A percentile compares a stretch with the other conserved stretches of the same genome.
Evolutionary conservation across 768 basidiomycete species (phyloP).

Genomic region (Hypholoma fasciculare): DNA sequence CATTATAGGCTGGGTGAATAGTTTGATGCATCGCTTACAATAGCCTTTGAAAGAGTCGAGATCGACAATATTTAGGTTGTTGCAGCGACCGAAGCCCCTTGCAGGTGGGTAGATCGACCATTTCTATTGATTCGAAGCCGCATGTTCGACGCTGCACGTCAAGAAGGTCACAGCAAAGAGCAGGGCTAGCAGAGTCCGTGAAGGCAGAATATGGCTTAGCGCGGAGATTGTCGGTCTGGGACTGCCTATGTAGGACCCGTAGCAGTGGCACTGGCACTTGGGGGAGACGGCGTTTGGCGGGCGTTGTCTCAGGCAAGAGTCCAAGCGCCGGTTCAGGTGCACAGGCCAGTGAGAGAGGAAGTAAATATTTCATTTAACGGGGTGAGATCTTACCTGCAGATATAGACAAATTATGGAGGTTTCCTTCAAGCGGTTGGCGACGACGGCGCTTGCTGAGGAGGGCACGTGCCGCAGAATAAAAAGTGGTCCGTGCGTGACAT

Average conservation of each 20-base stretch:
- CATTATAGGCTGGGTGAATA: not conserved
- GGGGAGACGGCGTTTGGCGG: no score
- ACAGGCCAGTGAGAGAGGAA: no score
- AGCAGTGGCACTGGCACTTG: no score
- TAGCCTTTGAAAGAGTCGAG: not conserved
- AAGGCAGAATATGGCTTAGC: not conserved
- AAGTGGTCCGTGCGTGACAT: conserved; percentile 35
- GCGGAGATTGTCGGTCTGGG: not conserved
- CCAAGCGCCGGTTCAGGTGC: no score
- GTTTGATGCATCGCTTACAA: not conserved
- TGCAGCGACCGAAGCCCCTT: no score
- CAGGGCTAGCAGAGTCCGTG: conserved; percentile 2
- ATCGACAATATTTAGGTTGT: not conserved
- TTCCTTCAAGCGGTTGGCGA: not conserved
- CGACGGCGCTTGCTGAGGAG: not conserved
- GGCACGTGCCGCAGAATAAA: not conserved
- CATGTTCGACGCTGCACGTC: not conserved
- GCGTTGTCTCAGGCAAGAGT: no score
- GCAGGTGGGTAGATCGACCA: no score
- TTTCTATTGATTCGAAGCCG: no score
- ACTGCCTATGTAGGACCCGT: no score
- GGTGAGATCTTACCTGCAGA: no score
- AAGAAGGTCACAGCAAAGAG: not conserved
- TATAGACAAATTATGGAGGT: no score
- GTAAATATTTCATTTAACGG: no score